Evolutionary conservation across 805 yeast species (phyloP).

Genomic region (Saturnispora sekii): DNA sequence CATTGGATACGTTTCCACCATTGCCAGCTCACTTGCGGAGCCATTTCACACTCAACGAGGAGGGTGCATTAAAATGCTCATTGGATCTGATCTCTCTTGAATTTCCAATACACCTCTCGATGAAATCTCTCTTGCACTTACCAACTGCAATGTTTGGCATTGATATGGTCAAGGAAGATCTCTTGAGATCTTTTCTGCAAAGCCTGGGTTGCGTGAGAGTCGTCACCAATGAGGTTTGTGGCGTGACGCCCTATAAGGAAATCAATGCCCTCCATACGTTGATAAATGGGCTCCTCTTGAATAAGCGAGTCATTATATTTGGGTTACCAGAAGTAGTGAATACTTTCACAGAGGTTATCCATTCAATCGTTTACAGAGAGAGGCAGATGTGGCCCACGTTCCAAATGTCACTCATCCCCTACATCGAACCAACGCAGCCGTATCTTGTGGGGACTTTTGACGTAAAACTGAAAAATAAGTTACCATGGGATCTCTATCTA

Average conservation of each 20-base stretch:
- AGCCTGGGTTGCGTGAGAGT: constrained; percentile 9
- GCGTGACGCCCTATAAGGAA: constrained; percentile 16
- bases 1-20: not conserved
- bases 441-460: constrained; percentile 62
- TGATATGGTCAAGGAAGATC: constrained; percentile 23
- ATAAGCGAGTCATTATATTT: constrained; percentile 32
- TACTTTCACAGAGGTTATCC: constrained; percentile 34
- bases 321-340: constrained; percentile 39
- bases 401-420: constrained; percentile 1
- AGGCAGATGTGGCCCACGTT: constrained; percentile 12
- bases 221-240: constrained; percentile 3
- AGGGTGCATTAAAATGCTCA: constrained; percentile 16
- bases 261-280: constrained; percentile 30
- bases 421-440: constrained; percentile 4
- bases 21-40: constrained; percentile 8
- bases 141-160: constrained; percentile 22
- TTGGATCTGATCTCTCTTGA: constrained; percentile 15
- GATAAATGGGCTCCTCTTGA: constrained; percentile 39
- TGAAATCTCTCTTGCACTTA: constrained; percentile 21
- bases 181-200: constrained; percentile 16
- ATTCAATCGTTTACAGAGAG: constrained; percentile 22
- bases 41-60: constrained; percentile 13
- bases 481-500: constrained; percentile 49
- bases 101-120: constrained; percentile 26
- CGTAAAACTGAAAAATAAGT: constrained; percentile 47